A percentile compares a stretch with the other conserved stretches of the same genome.
Conservation (phyloP, 2,329 filamentous ascomycete species). For the Penicillium sp. region DNA sequence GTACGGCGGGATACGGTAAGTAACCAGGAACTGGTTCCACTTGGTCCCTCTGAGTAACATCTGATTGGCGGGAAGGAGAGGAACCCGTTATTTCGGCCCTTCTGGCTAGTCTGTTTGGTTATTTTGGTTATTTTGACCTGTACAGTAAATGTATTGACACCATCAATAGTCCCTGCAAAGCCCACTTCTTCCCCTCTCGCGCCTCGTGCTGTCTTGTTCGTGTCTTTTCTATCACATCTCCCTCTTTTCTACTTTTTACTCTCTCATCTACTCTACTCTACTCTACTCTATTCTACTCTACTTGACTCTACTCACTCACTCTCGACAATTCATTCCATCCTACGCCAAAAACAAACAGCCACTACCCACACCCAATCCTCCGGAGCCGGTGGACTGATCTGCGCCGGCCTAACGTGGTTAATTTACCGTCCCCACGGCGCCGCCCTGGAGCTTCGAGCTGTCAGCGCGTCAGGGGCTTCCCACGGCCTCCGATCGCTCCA, state of each 20-base stretch:
- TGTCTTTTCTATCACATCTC: not conserved
- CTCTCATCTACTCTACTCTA: not conserved
- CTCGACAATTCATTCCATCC: too few relatives aligned
- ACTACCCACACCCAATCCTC: too few relatives aligned
- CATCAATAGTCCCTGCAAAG: conserved; percentile 6
- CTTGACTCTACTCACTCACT: too few relatives aligned
- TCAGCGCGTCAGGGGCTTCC: conserved; percentile 42
- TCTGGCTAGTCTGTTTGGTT: not conserved
- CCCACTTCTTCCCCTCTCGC: conserved; percentile 5
- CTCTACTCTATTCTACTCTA: too few relatives aligned
- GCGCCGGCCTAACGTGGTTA: conserved; percentile 29
- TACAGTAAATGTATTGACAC: not conserved
- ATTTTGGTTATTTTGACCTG: not conserved
- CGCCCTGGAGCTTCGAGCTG: conserved; percentile 35
- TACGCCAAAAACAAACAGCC: too few relatives aligned
- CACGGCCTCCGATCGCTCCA: conserved; percentile 30
- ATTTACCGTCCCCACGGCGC: conserved; percentile 32
- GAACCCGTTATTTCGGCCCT: conserved; percentile 6
- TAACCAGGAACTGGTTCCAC: conserved; percentile 11
- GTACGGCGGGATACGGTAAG: too few relatives aligned
- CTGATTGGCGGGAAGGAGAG: too few relatives aligned
- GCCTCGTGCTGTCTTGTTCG: conserved; percentile 1
- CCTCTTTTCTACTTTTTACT: not conserved
- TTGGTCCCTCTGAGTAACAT: too few relatives aligned
- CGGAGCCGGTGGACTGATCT: conserved; percentile 29